A percentile compares a stretch with the other conserved stretches of the same genome.
Evolutionary conservation across 352 stramenopile species (phyloP).

Genomic region (Pythium chondricola): DNA sequence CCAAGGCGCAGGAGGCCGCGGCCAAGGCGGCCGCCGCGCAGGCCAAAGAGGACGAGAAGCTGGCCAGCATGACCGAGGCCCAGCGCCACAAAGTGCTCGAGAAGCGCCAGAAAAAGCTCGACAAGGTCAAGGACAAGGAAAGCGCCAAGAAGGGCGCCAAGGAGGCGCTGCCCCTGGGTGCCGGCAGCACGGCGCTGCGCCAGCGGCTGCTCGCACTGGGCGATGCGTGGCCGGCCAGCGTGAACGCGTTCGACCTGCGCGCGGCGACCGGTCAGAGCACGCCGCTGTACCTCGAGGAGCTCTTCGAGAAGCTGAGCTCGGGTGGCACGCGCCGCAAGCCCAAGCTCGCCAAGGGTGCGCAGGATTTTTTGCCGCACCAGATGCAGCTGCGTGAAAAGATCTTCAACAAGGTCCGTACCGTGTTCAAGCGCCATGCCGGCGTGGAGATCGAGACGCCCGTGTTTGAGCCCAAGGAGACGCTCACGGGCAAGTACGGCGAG

Average conservation of each 20-base stretch:
- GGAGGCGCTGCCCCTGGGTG: constrained; percentile 61
- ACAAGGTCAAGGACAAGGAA: constrained; percentile 82
- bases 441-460: constrained; percentile 98
- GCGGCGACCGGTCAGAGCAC: constrained; percentile 28
- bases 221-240: constrained; percentile 10
- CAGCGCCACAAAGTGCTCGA: constrained; percentile 41
- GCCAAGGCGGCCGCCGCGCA: constrained; percentile 63
- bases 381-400: constrained; percentile 96
- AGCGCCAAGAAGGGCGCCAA: constrained; percentile 56
- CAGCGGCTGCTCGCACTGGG: constrained; percentile 26
- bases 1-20: constrained; percentile 56
- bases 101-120: constrained; percentile 50
- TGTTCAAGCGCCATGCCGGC: constrained; percentile 97
- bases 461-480: constrained; percentile 98
- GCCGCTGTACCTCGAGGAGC: constrained; percentile 49
- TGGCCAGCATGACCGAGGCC: constrained; percentile 67
- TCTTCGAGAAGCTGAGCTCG: constrained; percentile 58
- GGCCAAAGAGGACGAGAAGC: constrained; percentile 80
- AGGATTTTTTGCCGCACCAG: constrained; percentile 95
- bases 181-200: constrained; percentile 57
- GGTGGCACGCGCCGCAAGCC: constrained; percentile 74
- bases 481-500: constrained; percentile 99
- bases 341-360: constrained; percentile 89
- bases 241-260: constrained; percentile 64
- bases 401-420: constrained; percentile 95